Evolutionary conservation across 495 filamentous ascomycete species (phyloP).

Genomic region (Amniculicola lignicola): DNA sequence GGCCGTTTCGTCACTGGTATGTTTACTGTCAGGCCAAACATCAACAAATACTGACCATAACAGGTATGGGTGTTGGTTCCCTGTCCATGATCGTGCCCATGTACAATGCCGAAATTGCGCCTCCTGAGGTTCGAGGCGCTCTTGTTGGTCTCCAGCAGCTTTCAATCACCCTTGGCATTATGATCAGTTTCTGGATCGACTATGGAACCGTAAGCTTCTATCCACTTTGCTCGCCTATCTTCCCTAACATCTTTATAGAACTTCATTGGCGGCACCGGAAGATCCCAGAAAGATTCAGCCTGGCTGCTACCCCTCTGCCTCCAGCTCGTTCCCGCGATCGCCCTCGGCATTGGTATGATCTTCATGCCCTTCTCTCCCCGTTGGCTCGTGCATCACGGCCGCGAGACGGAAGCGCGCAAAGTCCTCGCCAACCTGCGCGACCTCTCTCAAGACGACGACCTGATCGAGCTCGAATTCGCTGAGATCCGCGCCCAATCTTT

Average conservation of each 20-base stretch:
- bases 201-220: slow-evolving; percentile 45
- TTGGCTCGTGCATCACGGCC: slow-evolving; percentile 72
- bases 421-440: slow-evolving; percentile 66
- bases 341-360: slow-evolving; percentile 60
- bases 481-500: slow-evolving; percentile 78
- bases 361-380: slow-evolving; percentile 81
- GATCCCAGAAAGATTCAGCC: slow-evolving; percentile 58
- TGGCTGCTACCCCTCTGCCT: slow-evolving; percentile 43
- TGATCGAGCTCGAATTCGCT: slow-evolving; percentile 71
- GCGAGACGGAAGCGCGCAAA: slow-evolving; percentile 66
- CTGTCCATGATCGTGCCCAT: slow-evolving; percentile 64
- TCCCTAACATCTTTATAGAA: slow-evolving; percentile 41
- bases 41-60: background rate
- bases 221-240: background rate
- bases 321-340: slow-evolving; percentile 40
- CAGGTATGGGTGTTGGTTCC: slow-evolving; percentile 68
- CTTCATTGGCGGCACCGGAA: slow-evolving; percentile 69
- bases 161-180: slow-evolving; percentile 78
- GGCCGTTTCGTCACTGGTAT: slow-evolving; percentile 70
- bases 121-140: slow-evolving; percentile 63
- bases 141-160: slow-evolving; percentile 77
- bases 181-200: slow-evolving; percentile 82
- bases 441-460: slow-evolving; percentile 56
- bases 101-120: slow-evolving; percentile 69
- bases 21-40: slow-evolving; percentile 10